A percentile compares a stretch with the other conserved stretches of the same genome.
Conservation (phyloP, 2,329 filamentous ascomycete genomes). For the Apiospora saccharicola region DNA sequence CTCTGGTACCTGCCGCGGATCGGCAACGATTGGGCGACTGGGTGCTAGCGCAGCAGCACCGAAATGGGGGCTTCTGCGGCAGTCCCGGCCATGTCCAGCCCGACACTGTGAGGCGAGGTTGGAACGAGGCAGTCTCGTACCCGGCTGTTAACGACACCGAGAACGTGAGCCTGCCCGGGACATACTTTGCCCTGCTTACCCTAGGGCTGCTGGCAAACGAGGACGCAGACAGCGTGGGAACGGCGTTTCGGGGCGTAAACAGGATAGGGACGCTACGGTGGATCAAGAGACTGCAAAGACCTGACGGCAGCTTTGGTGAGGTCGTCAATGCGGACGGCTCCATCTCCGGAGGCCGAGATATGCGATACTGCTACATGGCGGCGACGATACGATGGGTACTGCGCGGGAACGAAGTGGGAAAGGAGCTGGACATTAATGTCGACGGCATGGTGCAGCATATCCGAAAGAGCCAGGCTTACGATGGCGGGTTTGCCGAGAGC, state of each 20-base stretch:
- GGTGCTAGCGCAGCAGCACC: slow-evolving; percentile 88
- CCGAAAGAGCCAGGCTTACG: slow-evolving; percentile 75
- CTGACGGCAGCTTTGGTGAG: slow-evolving; percentile 92
- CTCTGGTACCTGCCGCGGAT: slow-evolving; percentile 56
- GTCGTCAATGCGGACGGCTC: slow-evolving; percentile 65
- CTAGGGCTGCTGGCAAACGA: slow-evolving; percentile 62
- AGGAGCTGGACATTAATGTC: slow-evolving; percentile 77
- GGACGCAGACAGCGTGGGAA: slow-evolving; percentile 46
- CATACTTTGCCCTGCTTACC: slow-evolving; percentile 84
- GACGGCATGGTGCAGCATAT: slow-evolving; percentile 75
- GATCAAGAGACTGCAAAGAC: slow-evolving; percentile 78
- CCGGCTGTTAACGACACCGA: slow-evolving; percentile 49
- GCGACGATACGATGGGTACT: slow-evolving; percentile 84
- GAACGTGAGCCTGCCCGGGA: slow-evolving; percentile 81
- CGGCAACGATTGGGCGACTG: slow-evolving; percentile 66
- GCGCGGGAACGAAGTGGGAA: slow-evolving; percentile 65
- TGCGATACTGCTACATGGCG: slow-evolving; percentile 88
- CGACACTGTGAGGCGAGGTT: slow-evolving; percentile 36
- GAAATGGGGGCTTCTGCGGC: slow-evolving; percentile 86
- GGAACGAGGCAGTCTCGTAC: slow-evolving; percentile 48
- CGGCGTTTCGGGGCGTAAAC: slow-evolving; percentile 69
- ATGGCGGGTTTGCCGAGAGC: slow-evolving; percentile 83
- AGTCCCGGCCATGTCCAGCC: slow-evolving; percentile 73
- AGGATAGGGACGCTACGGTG: slow-evolving; percentile 74
- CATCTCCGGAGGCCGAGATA: slow-evolving; percentile 82